Conservation (phyloP, 495 filamentous ascomycete genomes). For the Peziza echinospora region DNA sequence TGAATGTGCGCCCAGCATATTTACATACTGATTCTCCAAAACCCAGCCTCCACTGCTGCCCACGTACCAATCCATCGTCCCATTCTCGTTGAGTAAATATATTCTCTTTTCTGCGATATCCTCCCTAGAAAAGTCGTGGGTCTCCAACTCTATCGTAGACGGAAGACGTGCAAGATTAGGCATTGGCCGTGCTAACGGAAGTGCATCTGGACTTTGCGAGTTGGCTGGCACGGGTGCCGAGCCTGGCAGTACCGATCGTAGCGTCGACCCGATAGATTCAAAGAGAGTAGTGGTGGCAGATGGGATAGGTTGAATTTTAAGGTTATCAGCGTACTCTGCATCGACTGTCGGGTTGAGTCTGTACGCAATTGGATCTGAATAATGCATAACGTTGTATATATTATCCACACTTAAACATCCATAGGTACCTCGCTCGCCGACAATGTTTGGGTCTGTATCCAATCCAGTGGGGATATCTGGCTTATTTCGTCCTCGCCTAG, state of each 20-base stretch:
- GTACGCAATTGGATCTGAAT: constrained; percentile 61
- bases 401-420: constrained; percentile 90
- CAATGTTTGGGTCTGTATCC: constrained; percentile 25
- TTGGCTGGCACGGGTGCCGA: constrained; percentile 8
- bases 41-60: constrained; percentile 49
- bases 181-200: constrained; percentile 12
- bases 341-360: constrained; percentile 79
- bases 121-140: constrained; percentile 81
- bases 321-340: constrained; percentile 46
- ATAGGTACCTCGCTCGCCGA: constrained; percentile 46
- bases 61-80: constrained; percentile 78
- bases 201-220: constrained; percentile 1
- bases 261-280: constrained; percentile 39
- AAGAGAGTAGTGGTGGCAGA: constrained; percentile 45
- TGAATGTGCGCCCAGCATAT: constrained; percentile 92
- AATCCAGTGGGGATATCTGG: constrained; percentile 24
- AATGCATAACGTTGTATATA: constrained; percentile 77
- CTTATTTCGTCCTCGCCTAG: constrained; percentile 54
- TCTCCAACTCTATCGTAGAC: constrained; percentile 80
- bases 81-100: constrained; percentile 78
- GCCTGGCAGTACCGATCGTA: constrained; percentile 30
- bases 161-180: constrained; percentile 44
- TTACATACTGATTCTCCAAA: constrained; percentile 84
- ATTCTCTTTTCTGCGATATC: constrained; percentile 82
- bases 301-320: constrained; percentile 61